Base-by-base conservation (phyloP, 2,329 filamentous ascomycete species). In the Thermothelomyces thermophilus region DNA sequence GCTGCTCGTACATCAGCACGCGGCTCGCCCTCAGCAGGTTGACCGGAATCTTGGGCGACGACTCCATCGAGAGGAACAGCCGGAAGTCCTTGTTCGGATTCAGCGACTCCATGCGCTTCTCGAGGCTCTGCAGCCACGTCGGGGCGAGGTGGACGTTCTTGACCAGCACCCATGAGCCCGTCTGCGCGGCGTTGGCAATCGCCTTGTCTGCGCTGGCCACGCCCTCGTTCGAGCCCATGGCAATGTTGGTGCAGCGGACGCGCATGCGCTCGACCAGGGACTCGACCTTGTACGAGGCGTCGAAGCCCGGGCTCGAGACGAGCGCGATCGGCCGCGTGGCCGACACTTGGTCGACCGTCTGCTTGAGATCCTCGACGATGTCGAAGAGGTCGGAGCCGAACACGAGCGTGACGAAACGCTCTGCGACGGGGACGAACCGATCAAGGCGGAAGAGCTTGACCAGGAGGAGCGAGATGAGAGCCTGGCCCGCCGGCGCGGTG, bases 221-320 rank as follows among this genome's bases (percentile, higher is more conserved):
- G 65, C 90, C 88, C 74, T 98, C 93, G 63, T 94, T 94, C 40
- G 93, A 97, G 63, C 93, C 93, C 93, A 98, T 98, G 61, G 94
- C 94, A 64, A 98, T 96, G 68, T 96, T 96, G 52, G 90, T 90
- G 71, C 93, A 98, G 48, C 80, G 83, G 45, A 88, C 84, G 52
- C 82, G 80, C 66, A 82, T 84, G 58, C 88, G 81, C 68, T 95
- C 88, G 26, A 97, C 94, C 47, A 98, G 76, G 54, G 84, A 89
- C 67, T 98, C 93, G 53, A 98, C 93, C 75, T 98, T 98, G 82
- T 97, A 98, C 66, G 89, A 95, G 47, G 94, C 94, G 68, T 98
- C 93, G 66, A 98, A 98, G 33, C 93, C 93, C 53, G 91, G 90
- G 62, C 86, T 96, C 5, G 93, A 98, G 62, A 91, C 91, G 31